Evolutionary conservation across 2,329 filamentous ascomycete species (phyloP).

Genomic region (Parascedosporium putredinis): DNA sequence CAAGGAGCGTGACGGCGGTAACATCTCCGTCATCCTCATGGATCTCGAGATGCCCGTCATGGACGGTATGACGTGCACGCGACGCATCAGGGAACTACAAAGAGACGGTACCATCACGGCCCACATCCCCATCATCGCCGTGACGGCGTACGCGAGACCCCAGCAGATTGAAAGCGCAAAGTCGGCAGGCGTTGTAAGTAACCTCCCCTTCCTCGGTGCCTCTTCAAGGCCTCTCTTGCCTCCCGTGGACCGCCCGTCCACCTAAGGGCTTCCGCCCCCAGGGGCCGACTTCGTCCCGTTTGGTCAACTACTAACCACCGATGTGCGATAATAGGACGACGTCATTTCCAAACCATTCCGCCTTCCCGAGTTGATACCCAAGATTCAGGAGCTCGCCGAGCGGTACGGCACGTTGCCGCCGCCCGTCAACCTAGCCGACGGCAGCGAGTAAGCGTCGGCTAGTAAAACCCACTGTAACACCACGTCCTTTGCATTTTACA

Average conservation of each 20-base stretch:
- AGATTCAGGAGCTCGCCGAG: constrained; percentile 48
- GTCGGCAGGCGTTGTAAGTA: constrained; percentile 58
- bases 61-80: constrained; percentile 67
- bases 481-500: too few relatives aligned
- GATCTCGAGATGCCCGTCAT: constrained; percentile 78
- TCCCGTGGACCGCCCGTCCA: too few relatives aligned
- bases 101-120: constrained; percentile 46
- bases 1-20: constrained; percentile 33
- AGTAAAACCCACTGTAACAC: too few relatives aligned
- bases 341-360: constrained; percentile 73
- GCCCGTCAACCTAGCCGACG: neutral
- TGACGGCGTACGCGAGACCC: constrained; percentile 69
- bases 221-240: too few relatives aligned
- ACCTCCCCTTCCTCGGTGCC: neutral
- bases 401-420: constrained; percentile 20
- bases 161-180: constrained; percentile 51
- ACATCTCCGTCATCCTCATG: constrained; percentile 64
- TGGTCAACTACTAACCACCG: neutral
- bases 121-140: constrained; percentile 70
- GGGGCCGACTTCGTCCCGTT: neutral
- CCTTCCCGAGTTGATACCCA: constrained; percentile 59
- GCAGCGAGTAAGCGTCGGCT: too few relatives aligned
- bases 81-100: constrained; percentile 59
- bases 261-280: neutral
- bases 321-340: constrained; percentile 42